These are phyloP conservation scores for Dalbergia cultrata DNA, from an alignment of 306 rosid genomes.

Conservation along the genomic window DNA sequence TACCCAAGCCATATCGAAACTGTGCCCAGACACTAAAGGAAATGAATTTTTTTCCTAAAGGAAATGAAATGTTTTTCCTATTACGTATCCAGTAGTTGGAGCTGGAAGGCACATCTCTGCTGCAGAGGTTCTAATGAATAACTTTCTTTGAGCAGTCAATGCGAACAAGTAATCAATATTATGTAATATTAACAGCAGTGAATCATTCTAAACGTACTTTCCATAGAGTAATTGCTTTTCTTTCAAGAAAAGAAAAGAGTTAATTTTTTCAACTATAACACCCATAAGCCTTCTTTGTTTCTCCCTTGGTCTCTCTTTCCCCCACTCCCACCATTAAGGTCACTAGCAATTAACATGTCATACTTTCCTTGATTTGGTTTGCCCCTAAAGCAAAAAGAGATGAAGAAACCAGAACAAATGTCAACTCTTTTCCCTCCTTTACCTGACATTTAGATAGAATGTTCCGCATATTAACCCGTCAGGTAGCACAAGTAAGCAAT, in stretches of 20 bases:
- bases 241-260: not conserved
- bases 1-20: not conserved
- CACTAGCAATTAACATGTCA: not conserved
- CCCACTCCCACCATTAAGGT: not conserved
- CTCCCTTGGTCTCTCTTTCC: not conserved
- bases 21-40: not conserved
- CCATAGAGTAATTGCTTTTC: not conserved
- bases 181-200: not conserved
- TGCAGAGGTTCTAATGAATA: not conserved
- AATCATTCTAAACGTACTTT: not conserved
- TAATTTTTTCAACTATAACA: not conserved
- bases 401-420: not conserved
- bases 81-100: not conserved
- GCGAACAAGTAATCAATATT: conserved; percentile 14
- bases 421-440: not conserved
- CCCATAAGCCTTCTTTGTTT: conserved; percentile 1
- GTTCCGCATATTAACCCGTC: not conserved
- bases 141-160: not conserved
- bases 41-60: too few relatives aligned
- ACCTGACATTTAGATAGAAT: conserved; percentile 11
- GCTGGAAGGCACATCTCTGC: not conserved
- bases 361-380: not conserved
- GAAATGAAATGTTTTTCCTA: not conserved
- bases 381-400: conserved; percentile 38
- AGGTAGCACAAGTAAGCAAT: not conserved